These are phyloP conservation scores for Globisporangium heterothallicum DNA, from an alignment of 352 stramenopile genomes.

Conservation along the genomic window DNA sequence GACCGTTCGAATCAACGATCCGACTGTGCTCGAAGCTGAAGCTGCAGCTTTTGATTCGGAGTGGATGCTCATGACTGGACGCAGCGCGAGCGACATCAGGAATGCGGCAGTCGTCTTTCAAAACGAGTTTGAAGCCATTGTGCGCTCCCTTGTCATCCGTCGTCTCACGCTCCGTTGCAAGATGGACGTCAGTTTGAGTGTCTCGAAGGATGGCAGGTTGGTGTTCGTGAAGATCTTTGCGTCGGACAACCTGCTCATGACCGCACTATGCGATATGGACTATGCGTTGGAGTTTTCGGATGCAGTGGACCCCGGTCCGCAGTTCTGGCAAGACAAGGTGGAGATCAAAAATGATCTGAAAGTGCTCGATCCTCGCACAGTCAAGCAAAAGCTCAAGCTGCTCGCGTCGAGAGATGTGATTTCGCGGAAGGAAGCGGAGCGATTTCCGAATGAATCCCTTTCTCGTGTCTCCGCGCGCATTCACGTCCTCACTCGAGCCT, in stretches of 20 bases:
- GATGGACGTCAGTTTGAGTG: constrained; percentile 49
- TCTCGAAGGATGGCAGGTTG: constrained; percentile 40
- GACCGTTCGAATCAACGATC: constrained; percentile 15
- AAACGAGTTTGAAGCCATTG: constrained; percentile 57
- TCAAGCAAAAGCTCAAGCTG: constrained; percentile 53
- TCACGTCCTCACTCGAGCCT: constrained; percentile 38
- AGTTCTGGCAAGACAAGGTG: constrained; percentile 38
- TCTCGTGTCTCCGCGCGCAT: constrained; percentile 39
- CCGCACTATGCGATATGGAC: constrained; percentile 40
- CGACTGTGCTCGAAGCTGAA: constrained; percentile 6
- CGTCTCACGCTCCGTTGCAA: constrained; percentile 44
- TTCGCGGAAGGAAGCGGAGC: constrained; percentile 32
- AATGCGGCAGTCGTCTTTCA: constrained; percentile 18
- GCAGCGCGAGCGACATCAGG: not conserved
- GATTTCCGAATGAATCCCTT: constrained; percentile 35
- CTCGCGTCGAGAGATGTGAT: constrained; percentile 27
- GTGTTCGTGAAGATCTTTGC: constrained; percentile 48
- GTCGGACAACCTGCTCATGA: constrained; percentile 59
- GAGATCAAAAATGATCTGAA: constrained; percentile 46
- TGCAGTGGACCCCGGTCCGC: constrained; percentile 40
- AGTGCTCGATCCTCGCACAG: constrained; percentile 34
- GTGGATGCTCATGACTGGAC: constrained; percentile 18
- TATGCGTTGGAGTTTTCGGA: constrained; percentile 57
- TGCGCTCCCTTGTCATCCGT: constrained; percentile 46
- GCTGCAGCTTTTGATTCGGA: constrained; percentile 18